Evolutionary conservation across 129 eudicot genomes (phyloP), one percentile per base, ranked within the genome.

Genomic region (Tanacetum coccineum): DNA sequence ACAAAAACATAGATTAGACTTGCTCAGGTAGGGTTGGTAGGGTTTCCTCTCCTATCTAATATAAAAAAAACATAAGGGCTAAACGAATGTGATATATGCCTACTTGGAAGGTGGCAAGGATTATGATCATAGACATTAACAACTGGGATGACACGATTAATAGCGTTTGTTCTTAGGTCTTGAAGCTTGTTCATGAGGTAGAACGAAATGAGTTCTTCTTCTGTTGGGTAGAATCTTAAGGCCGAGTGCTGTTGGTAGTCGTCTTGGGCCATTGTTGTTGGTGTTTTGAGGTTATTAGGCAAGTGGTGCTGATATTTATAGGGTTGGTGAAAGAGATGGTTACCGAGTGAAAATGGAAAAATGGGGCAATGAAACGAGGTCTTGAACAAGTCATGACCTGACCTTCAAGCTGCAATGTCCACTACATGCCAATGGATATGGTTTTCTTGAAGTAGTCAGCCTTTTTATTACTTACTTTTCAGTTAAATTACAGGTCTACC

Each of bases 211-310:
- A 89, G 81, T 52, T 89, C 96, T 76, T 89, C 94, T 79, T 89
- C 96, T 0, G 96, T 89, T 2, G 96, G 96, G 78, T 81, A 89
- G 80, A 89, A 89, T 10, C 96, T 83, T 75, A 50, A 75, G 74
- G 61, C 15, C 3, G 64, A 21, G 26, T 13, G 70, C 2, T 8
- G 63, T 45, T 54, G 64, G 30, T 17, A 42, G 0, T 17, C 32
- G 11, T 58, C 15, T 17, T 28, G 28, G 9, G 39, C 65, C 74
- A 75, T 75, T 68, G 64, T 50, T 68, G 57, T 25, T 75, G 47
- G 8, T 50, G 30, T 7, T 13, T 39, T 39, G 30, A 52, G 59
- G 8, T 59, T 10, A 4, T 13, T 26, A 28, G 12, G 48, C 28
- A 9, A 45, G 60, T 59, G 22, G 52, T 20, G 48, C 19, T 48